Base-by-base conservation (phyloP, 805 yeast genomes). In the Schwanniomyces pseudopolymorphus region DNA sequence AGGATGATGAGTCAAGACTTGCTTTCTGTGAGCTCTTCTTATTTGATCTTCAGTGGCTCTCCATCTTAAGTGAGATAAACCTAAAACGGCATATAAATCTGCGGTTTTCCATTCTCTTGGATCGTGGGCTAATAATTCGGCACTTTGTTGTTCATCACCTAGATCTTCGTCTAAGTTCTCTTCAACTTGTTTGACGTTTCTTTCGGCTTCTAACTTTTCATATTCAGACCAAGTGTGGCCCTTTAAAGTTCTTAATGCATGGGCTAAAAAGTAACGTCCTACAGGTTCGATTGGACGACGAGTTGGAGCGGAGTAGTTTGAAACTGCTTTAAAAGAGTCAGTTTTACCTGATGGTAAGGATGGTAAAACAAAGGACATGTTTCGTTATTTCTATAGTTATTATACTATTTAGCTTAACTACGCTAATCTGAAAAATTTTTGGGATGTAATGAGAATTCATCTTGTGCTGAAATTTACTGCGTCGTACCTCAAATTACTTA, bases 151-250 rank as follows among this genome's bases (percentile, higher is more conserved):
- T 55, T 84, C 91, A 61, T 90, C 95, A 25, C 85, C 80, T 59
- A 83, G 80, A 56, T 84, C 85, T 45, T 81, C 87, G 49, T 79
- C 81, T 48, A 66, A 70, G 51, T 79, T 63, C 57, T 80, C 85
- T 58, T 87, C 96, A 51, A 82, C 81, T 47, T 71, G 70, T 59
- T 79, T 78, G 60, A 87, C 96, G 69, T 88, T 88, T 72, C 82
- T 84, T 65, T 85, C 95, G 50, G 96, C 96, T 78, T 91, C 95
- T 56, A 90, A 75, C 67, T 87, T 85, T 74, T 94, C 99, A 63
- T 81, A 94, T 73, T 94, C 98, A 46, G 97, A 89, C 96, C 97
- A 94, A 42, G 98, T 89, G 75, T 96, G 97, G 67, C 96, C 96
- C 74, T 96, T 84, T 59, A 91, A 78, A 45, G 95, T 81, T 78